Evolutionary conservation across 768 basidiomycete genomes (phyloP).

Genomic region (Tulasnella sp.): DNA sequence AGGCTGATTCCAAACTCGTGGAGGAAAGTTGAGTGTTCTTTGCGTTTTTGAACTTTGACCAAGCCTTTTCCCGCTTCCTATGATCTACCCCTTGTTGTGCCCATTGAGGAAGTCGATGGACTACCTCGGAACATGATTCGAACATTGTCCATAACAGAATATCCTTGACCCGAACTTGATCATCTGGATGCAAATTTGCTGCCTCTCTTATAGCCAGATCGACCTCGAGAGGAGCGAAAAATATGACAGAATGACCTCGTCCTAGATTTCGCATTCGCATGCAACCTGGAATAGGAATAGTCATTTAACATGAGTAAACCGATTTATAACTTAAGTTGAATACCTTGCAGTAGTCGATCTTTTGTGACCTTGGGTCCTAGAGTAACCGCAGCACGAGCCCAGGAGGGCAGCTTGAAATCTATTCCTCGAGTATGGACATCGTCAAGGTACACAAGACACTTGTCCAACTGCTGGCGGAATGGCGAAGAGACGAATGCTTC

Average conservation of each 20-base stretch:
- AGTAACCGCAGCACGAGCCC: neutral
- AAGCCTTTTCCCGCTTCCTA: constrained; percentile 29
- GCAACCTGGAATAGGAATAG: constrained; percentile 29
- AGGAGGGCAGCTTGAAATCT: constrained; percentile 1
- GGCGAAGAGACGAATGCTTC: constrained; percentile 4
- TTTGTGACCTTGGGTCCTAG: constrained; percentile 27
- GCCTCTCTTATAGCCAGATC: constrained; percentile 28
- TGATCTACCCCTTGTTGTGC: constrained; percentile 30
- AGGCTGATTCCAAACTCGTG: neutral
- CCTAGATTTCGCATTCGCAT: constrained; percentile 44
- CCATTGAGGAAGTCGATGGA: too few species aligned
- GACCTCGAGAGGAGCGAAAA: constrained; percentile 36
- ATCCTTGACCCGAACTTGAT: too few species aligned
- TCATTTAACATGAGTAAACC: neutral
- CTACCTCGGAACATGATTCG: constrained; percentile 34
- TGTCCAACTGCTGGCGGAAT: neutral
- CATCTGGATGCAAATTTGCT: too few species aligned
- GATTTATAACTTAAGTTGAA: constrained; percentile 11
- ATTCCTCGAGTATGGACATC: constrained; percentile 10
- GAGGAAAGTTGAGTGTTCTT: too few species aligned
- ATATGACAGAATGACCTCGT: constrained; percentile 35
- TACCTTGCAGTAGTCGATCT: constrained; percentile 41
- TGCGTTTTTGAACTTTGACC: too few species aligned
- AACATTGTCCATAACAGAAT: too few species aligned
- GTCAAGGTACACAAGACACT: constrained; percentile 8